Base-by-base conservation (phyloP, 2,329 filamentous ascomycete species). In the Diplodia scrobiculata region DNA sequence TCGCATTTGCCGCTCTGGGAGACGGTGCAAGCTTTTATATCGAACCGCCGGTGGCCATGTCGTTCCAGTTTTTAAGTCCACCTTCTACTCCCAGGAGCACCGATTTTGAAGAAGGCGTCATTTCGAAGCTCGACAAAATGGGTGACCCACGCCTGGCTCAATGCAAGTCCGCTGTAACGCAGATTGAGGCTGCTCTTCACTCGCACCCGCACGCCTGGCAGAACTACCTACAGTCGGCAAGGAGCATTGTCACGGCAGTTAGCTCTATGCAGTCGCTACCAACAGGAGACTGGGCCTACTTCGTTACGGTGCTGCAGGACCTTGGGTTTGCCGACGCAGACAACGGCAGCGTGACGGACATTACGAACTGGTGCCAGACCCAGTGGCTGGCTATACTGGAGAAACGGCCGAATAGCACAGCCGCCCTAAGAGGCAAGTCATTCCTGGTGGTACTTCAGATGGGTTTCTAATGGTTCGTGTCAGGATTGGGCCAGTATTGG, bases 401-500 rank as follows among this genome's bases (percentile, higher is more conserved):
- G 65, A 72, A 77, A 36, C 78, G 83, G 60, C 77, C 81, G 11
- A 74, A 79, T 1, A 79, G 82, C 68, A 73, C 80, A 17, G 76
- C 77, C 1, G 75, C 79, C 2, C 74, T 84, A 47, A 74, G 72
- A 70, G 77, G 81, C 82, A 36, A 19, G 45, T 27, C 25, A 47
- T 21, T 7, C 13, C 58, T 25, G 41, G 41, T 45, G 17, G 27
- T 13, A 62, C 58, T 34, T 29, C n/a, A 14, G 75, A 77, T 0
- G 75, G 9, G 1, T 10, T 79, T 2, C 74, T 84, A 47, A 74
- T 72, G 69, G 76, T 81, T 82, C 36, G 36, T 10, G n/a, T 2
- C 47, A 82, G 83, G 82, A 3, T 74, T 84, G 21, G 83, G 82
- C 19, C 75, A 79, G 29, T 80, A 80, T 52, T 86, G 84, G 83